These are phyloP conservation scores for Quercus engelmannii DNA, from an alignment of 306 rosid species.

Conservation along the genomic window DNA sequence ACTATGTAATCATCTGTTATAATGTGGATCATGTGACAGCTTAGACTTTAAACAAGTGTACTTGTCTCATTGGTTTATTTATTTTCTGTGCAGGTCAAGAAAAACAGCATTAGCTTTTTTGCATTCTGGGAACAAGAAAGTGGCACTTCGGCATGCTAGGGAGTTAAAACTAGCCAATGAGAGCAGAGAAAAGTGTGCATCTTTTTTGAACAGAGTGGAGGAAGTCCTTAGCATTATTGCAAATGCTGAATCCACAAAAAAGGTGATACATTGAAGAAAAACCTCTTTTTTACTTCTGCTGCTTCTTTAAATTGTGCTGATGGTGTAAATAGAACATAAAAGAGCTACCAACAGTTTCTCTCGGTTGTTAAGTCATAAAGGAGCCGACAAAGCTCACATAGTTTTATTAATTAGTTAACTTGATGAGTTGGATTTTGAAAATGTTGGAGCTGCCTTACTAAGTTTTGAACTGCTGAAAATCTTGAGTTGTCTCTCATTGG, in stretches of 20 bases:
- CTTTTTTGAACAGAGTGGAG: slow-evolving; percentile 80
- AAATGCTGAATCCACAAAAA: slow-evolving; percentile 78
- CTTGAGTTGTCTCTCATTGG: slow-evolving; percentile 20
- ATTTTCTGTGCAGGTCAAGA: slow-evolving; percentile 50
- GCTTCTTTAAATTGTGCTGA: not conserved
- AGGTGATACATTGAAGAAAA: slow-evolving; percentile 37
- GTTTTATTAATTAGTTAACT: not conserved
- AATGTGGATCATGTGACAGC: slow-evolving; percentile 2
- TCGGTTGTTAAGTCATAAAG: not conserved
- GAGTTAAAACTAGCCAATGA: slow-evolving; percentile 59
- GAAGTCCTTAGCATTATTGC: slow-evolving; percentile 64
- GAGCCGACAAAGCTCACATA: not conserved
- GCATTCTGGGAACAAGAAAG: slow-evolving; percentile 67
- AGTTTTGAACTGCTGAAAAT: slow-evolving; percentile 10
- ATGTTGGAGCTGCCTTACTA: not conserved
- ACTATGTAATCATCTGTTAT: slow-evolving; percentile 3
- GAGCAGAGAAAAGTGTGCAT: slow-evolving; percentile 71
- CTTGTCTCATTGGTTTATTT: slow-evolving; percentile 23
- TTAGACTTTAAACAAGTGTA: slow-evolving; percentile 3
- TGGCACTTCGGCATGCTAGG: slow-evolving; percentile 78
- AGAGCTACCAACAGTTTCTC: not conserved
- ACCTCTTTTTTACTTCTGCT: not conserved
- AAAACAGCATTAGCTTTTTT: slow-evolving; percentile 69
- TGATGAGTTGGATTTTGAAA: not conserved
- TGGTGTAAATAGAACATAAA: not conserved